These are phyloP conservation scores for Rugosomyces carneus DNA, from an alignment of 1,284 basidiomycete species.

Conservation along the genomic window DNA sequence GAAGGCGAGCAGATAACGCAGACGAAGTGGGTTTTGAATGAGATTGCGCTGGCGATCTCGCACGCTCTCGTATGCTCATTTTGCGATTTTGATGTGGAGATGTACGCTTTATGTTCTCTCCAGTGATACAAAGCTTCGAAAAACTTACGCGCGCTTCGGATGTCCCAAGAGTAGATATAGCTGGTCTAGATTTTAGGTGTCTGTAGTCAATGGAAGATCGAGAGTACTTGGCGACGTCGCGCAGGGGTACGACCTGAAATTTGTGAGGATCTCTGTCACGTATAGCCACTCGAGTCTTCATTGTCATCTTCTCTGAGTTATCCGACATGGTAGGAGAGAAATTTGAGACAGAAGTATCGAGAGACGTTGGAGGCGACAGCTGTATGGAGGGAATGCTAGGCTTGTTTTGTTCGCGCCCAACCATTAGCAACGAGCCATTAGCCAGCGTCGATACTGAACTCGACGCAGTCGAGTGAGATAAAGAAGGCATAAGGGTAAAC, in stretches of 20 bases:
- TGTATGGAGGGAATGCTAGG: conserved; percentile 16
- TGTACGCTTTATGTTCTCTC: conserved; percentile 6
- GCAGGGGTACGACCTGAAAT: conserved; percentile 36
- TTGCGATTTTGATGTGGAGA: conserved; percentile 4
- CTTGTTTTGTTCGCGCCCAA: conserved; percentile 13
- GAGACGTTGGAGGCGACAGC: conserved; percentile 10
- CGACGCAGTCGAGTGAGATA: conserved; percentile 6
- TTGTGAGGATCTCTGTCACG: conserved; percentile 35
- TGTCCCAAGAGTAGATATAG: neutral
- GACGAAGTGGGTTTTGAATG: neutral
- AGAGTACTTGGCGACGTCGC: conserved; percentile 19
- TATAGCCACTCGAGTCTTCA: conserved; percentile 38
- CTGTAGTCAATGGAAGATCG: neutral
- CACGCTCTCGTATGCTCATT: conserved; percentile 6
- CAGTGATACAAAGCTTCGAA: neutral
- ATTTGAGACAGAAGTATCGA: neutral
- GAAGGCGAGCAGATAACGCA: neutral
- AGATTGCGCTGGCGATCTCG: conserved; percentile 1
- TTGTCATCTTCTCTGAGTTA: conserved; percentile 22
- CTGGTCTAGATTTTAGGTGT: neutral
- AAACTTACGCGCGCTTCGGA: neutral
- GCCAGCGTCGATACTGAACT: conserved; percentile 12
- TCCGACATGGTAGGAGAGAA: conserved; percentile 6
- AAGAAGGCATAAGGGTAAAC: too few species aligned
- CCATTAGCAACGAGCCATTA: conserved; percentile 13